Base-by-base conservation (phyloP, 805 yeast species). In the Kodamaea fukazawae region DNA sequence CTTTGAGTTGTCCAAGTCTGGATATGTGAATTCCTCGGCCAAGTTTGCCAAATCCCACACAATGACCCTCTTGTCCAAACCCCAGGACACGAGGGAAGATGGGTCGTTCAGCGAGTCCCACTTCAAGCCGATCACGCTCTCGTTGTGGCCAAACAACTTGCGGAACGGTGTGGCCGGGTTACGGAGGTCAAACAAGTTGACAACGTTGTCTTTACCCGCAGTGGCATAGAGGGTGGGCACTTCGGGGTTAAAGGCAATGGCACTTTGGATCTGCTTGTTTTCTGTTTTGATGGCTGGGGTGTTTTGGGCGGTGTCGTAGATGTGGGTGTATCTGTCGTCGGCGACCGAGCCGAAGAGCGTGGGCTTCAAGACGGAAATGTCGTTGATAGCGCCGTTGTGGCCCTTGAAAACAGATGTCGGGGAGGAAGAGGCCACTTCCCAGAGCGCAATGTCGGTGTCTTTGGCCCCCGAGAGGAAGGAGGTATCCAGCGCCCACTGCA, bases 191-290 rank as follows among this genome's bases (percentile, higher is more conserved):
- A 87, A 87, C 17, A 83, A 64, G 37, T 76, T 76, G 14, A 87
- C 76, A n/a, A 80, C 65, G 50, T 81, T 79, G 56, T 88, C 96
- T 18, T 83, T 78, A 9, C 88, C 83, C 15, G 85, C 96, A 1
- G 93, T 84, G 10, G 83, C 90, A 34, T 85, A 69, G 42, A 86
- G 57, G 28, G 76, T 61, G 29, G 70, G 58, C 12, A 77, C 38
- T 4, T 62, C 58, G 0, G 86, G 83, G 52, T 83, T 83, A 62
- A 84, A 84, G 31, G 75, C 76, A 33, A 84, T 74, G 1, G 85
- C 73, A 54, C 83, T 85, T 48, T 86, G 79, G n/a, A 79, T 77
- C 34, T 75, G 83, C 2, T 63, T 64, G 34, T 71, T 67, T 17
- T 68, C 57, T 16, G 75, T 59, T 20, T 64, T 63, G 41, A 80